These are phyloP conservation scores for Naegleria gruberi DNA, from an alignment of 208 protist species.

Conservation along the genomic window DNA sequence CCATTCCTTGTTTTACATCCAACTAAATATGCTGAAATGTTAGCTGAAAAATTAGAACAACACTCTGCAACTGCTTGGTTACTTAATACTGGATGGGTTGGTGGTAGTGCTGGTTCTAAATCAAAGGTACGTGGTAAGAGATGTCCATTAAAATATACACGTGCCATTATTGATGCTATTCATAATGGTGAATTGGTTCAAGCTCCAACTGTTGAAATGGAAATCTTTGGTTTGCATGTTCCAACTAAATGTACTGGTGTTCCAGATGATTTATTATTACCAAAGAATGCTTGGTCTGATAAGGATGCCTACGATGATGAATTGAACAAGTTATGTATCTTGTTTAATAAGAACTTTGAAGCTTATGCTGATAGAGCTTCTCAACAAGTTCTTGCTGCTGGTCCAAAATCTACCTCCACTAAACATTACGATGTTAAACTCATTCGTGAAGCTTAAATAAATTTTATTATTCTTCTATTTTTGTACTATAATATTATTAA, in stretches of 20 bases:
- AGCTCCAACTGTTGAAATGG: constrained; percentile 55
- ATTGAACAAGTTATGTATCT: constrained; percentile 66
- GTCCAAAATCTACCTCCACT: constrained; percentile 47
- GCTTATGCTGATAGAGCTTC: constrained; percentile 69
- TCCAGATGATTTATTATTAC: constrained; percentile 71
- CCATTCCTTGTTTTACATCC: constrained; percentile 90
- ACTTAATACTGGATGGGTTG: constrained; percentile 88
- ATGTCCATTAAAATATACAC: constrained; percentile 78
- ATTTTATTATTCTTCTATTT: neutral
- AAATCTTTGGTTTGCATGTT: constrained; percentile 75
- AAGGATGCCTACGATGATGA: constrained; percentile 63
- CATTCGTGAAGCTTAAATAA: neutral
- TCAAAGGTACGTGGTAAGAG: constrained; percentile 43
- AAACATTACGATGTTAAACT: neutral
- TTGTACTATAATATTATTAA: neutral
- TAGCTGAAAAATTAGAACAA: constrained; percentile 78
- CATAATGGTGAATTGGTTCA: constrained; percentile 76
- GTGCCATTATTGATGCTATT: constrained; percentile 88
- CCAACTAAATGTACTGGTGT: constrained; percentile 63
- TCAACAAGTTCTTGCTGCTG: constrained; percentile 60
- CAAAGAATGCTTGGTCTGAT: constrained; percentile 72
- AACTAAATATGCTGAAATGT: constrained; percentile 85
- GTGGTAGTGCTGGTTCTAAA: constrained; percentile 67
- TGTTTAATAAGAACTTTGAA: constrained; percentile 84
- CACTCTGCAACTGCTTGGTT: constrained; percentile 75